Evolutionary conservation across 2,329 filamentous ascomycete species (phyloP).

Genomic region (Neonectria ditissima): DNA sequence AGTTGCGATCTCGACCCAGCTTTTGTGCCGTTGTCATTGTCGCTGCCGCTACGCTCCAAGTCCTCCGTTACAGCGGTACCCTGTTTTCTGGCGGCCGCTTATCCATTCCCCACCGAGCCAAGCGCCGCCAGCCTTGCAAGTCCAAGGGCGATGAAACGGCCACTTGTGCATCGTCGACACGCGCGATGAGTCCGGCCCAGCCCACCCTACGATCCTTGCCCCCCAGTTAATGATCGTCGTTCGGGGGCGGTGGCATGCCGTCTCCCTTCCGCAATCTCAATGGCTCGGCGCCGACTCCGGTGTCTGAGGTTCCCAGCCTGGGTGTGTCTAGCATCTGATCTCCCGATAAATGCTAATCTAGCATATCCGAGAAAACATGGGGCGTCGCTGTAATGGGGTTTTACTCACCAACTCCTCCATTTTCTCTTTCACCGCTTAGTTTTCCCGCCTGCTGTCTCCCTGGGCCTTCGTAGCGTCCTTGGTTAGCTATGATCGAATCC

Average conservation of each 20-base stretch:
- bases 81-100: conserved; percentile 27
- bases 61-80: conserved; percentile 1
- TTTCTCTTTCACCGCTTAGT: conserved; percentile 2
- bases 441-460: conserved; percentile 6
- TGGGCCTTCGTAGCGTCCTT: conserved; percentile 15
- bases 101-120: conserved; percentile 26
- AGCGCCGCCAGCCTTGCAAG: conserved; percentile 33
- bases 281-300: conserved; percentile 22
- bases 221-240: conserved; percentile 26
- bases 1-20: conserved; percentile 3
- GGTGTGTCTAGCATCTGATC: conserved; percentile 23
- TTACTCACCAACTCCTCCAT: conserved; percentile 3
- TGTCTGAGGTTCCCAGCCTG: conserved; percentile 22
- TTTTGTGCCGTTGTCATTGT: not conserved
- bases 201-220: conserved; percentile 20
- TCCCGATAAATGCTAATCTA: conserved; percentile 24
- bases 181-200: conserved; percentile 11
- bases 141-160: conserved; percentile 33
- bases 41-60: not conserved
- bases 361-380: conserved; percentile 21
- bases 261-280: conserved; percentile 35
- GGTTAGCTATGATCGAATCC: conserved; percentile 12
- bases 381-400: conserved; percentile 7
- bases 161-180: conserved; percentile 24
- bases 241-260: conserved; percentile 29